These are phyloP conservation scores for Anaeromyces robustus DNA, from an alignment of 192 early-diverging fungal species.

Conservation along the genomic window DNA sequence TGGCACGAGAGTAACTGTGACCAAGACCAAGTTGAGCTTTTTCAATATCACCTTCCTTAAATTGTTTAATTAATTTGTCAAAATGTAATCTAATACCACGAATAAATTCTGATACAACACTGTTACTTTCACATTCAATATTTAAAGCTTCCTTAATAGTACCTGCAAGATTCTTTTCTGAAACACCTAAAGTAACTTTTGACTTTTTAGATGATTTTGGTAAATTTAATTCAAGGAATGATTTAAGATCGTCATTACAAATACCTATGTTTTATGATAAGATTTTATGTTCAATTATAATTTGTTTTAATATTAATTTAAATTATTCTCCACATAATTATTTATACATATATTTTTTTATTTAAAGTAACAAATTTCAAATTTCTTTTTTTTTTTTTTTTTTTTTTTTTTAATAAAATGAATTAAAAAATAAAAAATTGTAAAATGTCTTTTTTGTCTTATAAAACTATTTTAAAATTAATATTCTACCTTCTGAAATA, in stretches of 20 bases:
- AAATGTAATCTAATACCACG: constrained; percentile 86
- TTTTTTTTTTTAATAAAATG: no score
- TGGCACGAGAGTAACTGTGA: constrained; percentile 94
- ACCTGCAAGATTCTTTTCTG: constrained; percentile 71
- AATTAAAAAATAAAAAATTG: no score
- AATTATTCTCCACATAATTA: no score
- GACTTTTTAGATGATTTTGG: constrained; percentile 65
- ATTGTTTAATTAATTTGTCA: constrained; percentile 70
- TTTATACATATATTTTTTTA: no score
- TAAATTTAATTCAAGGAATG: constrained; percentile 90
- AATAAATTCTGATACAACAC: constrained; percentile 73
- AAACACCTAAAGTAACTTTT: constrained; percentile 62
- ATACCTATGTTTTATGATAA: constrained; percentile 37
- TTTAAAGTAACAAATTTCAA: no score
- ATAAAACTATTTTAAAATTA: no score
- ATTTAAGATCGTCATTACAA: constrained; percentile 71
- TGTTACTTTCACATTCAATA: constrained; percentile 24
- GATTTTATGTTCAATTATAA: background rate
- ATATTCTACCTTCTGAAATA: constrained; percentile 76
- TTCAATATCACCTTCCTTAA: constrained; percentile 86
- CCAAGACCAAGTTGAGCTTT: constrained; percentile 92
- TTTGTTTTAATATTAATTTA: no score
- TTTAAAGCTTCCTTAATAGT: constrained; percentile 18
- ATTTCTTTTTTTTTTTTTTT: no score
- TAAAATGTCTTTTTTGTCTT: no score